Evolutionary conservation across 176 grass and related monocot species (phyloP).

Genomic region (Aechmea fasciata): DNA sequence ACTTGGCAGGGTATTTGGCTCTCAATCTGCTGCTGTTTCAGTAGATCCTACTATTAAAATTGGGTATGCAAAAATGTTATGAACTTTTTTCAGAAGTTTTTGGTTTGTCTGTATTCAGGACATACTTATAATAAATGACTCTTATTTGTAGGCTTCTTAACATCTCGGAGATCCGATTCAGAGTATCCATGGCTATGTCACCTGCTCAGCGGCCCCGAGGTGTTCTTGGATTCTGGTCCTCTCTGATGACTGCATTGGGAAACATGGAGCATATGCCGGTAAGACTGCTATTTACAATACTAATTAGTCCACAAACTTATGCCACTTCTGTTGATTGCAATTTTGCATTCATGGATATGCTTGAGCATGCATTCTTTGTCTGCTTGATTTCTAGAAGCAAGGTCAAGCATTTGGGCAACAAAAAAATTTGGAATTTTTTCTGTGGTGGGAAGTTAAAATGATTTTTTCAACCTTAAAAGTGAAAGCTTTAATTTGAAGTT

Average conservation of each 20-base stretch:
- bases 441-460: too few relatives aligned
- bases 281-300: constrained; percentile 19
- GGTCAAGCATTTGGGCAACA: too few relatives aligned
- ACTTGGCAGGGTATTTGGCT: constrained; percentile 51
- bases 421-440: too few relatives aligned
- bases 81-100: not conserved
- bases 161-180: constrained; percentile 88
- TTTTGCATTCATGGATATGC: not conserved
- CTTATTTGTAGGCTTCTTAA: constrained; percentile 57
- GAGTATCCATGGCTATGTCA: constrained; percentile 96
- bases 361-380: not conserved
- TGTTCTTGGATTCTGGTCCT: constrained; percentile 97
- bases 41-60: constrained; percentile 91
- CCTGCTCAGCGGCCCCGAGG: constrained; percentile 92
- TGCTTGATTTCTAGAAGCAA: too few relatives aligned
- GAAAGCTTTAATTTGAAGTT: too few relatives aligned
- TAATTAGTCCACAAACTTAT: not conserved
- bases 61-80: constrained; percentile 40
- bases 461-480: too few relatives aligned
- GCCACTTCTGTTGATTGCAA: not conserved
- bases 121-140: constrained; percentile 13
- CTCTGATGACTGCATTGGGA: constrained; percentile 95
- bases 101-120: not conserved
- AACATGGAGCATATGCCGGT: constrained; percentile 99
- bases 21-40: constrained; percentile 73